These are phyloP conservation scores for Ogataea trehalophila DNA, from an alignment of 805 yeast species.

Conservation along the genomic window DNA sequence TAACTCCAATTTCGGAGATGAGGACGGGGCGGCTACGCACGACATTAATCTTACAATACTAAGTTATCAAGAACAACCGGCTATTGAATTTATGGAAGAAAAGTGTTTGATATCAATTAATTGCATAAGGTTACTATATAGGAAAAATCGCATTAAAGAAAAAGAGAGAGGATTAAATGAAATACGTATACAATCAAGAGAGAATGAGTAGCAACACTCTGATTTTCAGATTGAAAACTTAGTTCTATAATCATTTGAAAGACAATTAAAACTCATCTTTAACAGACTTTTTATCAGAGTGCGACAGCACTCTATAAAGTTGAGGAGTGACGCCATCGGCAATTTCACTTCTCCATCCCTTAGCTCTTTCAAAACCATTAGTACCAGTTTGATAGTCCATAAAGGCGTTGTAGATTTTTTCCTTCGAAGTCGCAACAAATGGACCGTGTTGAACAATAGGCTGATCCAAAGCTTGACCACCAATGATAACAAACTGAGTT, in stretches of 20 bases:
- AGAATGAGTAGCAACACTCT: too few relatives aligned
- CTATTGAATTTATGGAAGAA: too few relatives aligned
- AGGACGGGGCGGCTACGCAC: too few relatives aligned
- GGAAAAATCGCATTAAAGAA: background rate
- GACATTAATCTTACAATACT: too few relatives aligned
- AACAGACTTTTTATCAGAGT: conserved; percentile 9
- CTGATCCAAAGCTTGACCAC: conserved; percentile 72
- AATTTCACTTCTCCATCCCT: conserved; percentile 49
- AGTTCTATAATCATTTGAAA: background rate
- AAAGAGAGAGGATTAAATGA: background rate
- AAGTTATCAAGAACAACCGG: too few relatives aligned
- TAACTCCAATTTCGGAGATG: too few relatives aligned
- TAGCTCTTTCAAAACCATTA: conserved; percentile 68
- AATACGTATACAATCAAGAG: background rate
- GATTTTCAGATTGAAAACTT: too few relatives aligned
- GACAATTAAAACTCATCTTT: conserved; percentile 17
- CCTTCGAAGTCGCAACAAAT: conserved; percentile 71
- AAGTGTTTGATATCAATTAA: too few relatives aligned
- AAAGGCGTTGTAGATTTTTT: conserved; percentile 64
- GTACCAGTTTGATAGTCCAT: conserved; percentile 62
- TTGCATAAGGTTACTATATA: too few relatives aligned
- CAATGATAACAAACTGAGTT: conserved; percentile 67
- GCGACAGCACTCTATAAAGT: conserved; percentile 23
- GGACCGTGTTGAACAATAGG: conserved; percentile 86
- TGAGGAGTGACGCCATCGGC: conserved; percentile 29